Conservation (phyloP, 2,329 filamentous ascomycete species). For the Hymenoscyphus fructigenus region DNA sequence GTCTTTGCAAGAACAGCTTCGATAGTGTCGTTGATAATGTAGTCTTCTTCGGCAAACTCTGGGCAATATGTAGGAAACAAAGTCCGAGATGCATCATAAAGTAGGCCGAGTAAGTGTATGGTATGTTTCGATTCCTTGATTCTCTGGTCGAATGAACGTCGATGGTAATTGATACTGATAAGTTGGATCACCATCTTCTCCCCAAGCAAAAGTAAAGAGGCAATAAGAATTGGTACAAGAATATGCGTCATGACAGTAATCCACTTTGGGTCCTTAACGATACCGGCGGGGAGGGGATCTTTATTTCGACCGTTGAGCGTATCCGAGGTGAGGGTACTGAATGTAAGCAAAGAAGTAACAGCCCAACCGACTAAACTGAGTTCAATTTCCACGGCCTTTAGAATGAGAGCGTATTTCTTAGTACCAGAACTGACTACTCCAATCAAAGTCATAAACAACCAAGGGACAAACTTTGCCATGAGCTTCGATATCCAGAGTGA, state of each 20-base stretch:
- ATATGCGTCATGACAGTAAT: slow-evolving; percentile 61
- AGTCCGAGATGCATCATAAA: slow-evolving; percentile 86
- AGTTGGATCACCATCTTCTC: slow-evolving; percentile 79
- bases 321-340: slow-evolving; percentile 52
- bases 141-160: slow-evolving; percentile 74
- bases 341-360: slow-evolving; percentile 61
- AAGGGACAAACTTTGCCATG: slow-evolving; percentile 58
- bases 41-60: slow-evolving; percentile 90
- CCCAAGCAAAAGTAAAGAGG: slow-evolving; percentile 68
- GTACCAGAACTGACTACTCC: slow-evolving; percentile 69
- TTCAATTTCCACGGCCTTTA: slow-evolving; percentile 63
- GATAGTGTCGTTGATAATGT: slow-evolving; percentile 83
- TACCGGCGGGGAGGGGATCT: background rate
- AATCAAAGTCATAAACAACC: slow-evolving; percentile 65
- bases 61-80: slow-evolving; percentile 90
- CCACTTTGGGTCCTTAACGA: slow-evolving; percentile 42
- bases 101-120: slow-evolving; percentile 73
- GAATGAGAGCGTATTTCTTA: slow-evolving; percentile 66
- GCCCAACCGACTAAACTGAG: slow-evolving; percentile 70
- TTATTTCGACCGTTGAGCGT: slow-evolving; percentile 4
- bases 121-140: slow-evolving; percentile 92
- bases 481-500: slow-evolving; percentile 67
- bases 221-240: slow-evolving; percentile 65
- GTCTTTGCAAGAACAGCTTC: slow-evolving; percentile 64
- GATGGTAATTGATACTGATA: slow-evolving; percentile 82